phyloP scores from a whole-genome alignment of 148 eudicot genomes.

The Polygonum maritimum region DNA sequence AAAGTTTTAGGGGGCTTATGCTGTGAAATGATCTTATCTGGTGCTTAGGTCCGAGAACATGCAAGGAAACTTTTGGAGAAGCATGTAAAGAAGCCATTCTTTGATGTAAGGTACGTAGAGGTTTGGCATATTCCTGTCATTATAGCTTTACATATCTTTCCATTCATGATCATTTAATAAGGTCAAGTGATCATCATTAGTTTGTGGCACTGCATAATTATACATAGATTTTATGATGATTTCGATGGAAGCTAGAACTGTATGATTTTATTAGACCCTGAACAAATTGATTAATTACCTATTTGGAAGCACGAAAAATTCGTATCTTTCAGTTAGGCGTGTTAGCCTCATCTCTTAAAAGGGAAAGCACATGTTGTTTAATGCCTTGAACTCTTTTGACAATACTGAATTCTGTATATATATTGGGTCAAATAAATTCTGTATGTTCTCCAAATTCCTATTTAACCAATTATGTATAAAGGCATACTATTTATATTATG shows the following conservation, averaged over 20 bases:
- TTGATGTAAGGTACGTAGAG: slow-evolving; percentile 55
- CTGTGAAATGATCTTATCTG: background rate
- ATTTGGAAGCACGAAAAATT: background rate
- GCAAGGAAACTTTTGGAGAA: slow-evolving; percentile 93
- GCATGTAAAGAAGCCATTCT: slow-evolving; percentile 78
- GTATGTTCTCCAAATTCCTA: background rate
- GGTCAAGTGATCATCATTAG: background rate
- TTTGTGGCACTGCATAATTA: background rate
- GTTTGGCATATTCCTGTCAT: background rate
- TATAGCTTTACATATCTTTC: background rate
- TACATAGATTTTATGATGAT: background rate
- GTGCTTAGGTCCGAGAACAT: slow-evolving; percentile 83
- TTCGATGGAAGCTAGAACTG: background rate
- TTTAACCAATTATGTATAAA: background rate
- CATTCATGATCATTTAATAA: background rate
- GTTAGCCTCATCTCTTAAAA: background rate
- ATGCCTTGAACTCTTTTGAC: background rate
- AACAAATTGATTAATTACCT: background rate
- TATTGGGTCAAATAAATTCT: background rate
- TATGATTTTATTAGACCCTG: background rate
- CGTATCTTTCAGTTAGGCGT: background rate
- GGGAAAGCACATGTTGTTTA: background rate
- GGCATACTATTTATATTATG: background rate
- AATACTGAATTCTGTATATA: background rate
- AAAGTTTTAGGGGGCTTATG: background rate